Evolutionary conservation across 352 stramenopile genomes (phyloP), one percentile per base, ranked within the genome.

Genomic region (Globisporangium recalcitrans): DNA sequence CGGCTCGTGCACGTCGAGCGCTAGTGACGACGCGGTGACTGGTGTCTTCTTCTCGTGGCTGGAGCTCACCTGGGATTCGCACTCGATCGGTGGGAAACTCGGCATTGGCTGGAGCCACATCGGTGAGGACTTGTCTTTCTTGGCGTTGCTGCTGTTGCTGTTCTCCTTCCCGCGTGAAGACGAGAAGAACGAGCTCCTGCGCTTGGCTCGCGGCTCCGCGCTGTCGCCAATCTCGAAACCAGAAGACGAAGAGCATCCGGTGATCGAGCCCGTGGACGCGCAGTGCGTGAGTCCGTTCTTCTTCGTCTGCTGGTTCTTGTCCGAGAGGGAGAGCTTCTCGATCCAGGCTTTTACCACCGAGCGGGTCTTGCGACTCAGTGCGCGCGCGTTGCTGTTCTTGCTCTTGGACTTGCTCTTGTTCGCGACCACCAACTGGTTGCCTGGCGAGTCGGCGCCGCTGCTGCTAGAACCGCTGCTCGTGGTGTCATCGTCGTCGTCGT

Each of bases 271-370:
- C 4, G 57, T 62, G 13, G 57, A 62, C 7, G 57, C 57, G 42
- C 57, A 29, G 1, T 44, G 42, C 3, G 29, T 47, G 57, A 47
- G 57, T 44, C 56, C 26, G 32, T 21, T 29, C 16, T 36, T 21
- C 34, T 48, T 32, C 22, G 10, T 22, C n/a, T 47, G 22, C 13
- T n/a, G n/a, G 24, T 5, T 5, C 27, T 31, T 31, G 27, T 38
- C 46, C 11, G 44, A 44, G 4, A 31, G 10, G 13, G 49, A 53
- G 42, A 62, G 29, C 46, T 19, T 62, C 31, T 55, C 29, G 44
- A 62, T 32, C 57, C 57, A 62, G 10, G n/a, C 34, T 32, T 62
- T 31, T 14, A 62, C 44, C 21, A 27, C 44, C 55, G 55, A 14
- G 16, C 55, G 44, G 0, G 55, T 62, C 55, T 62, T 52, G 40